These are phyloP conservation scores for Sophora flavescens DNA, from an alignment of 306 rosid species.

Conservation along the genomic window DNA sequence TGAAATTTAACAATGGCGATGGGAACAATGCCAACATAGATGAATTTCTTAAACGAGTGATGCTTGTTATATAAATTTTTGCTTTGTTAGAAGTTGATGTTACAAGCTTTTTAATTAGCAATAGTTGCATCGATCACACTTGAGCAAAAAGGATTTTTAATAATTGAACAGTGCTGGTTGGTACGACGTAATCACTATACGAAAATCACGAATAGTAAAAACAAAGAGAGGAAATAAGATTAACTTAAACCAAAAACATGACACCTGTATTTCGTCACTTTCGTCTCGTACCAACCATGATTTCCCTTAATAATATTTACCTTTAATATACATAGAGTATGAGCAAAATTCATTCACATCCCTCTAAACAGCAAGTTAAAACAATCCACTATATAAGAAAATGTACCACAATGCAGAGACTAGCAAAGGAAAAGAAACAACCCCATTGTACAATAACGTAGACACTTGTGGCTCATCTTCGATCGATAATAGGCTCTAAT, in stretches of 20 bases:
- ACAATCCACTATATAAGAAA: conserved; percentile 18
- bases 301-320: neutral
- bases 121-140: neutral
- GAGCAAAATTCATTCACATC: neutral
- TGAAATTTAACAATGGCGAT: neutral
- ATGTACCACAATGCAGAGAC: conserved; percentile 35
- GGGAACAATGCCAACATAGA: neutral
- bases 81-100: neutral
- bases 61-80: neutral
- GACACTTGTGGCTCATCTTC: conserved; percentile 38
- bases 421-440: conserved; percentile 41
- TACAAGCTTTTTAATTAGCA: neutral
- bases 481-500: conserved; percentile 43
- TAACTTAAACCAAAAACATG: no score
- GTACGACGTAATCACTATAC: no score
- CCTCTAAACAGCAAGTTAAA: neutral
- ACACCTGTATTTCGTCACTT: no score
- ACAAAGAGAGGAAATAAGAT: no score
- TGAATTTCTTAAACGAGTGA: neutral
- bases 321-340: neutral
- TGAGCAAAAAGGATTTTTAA: neutral
- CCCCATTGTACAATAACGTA: conserved; percentile 35
- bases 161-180: no score
- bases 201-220: no score
- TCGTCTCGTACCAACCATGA: no score